Evolutionary conservation across 768 basidiomycete species (phyloP), one percentile per base, ranked within the genome.

Genomic region (Russula lepida): DNA sequence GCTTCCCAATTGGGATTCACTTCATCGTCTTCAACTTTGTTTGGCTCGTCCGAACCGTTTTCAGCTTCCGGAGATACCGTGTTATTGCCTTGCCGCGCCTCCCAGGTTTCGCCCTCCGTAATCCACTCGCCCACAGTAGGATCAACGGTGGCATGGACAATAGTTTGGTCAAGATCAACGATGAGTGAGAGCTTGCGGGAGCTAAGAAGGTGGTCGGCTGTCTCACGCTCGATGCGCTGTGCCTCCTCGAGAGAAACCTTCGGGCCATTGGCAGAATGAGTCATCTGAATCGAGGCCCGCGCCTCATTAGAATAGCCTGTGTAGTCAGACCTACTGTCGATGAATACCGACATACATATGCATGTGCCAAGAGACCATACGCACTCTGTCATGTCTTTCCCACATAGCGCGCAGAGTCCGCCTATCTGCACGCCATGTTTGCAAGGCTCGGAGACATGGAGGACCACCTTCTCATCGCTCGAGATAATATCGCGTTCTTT

Each of bases 111-210:
- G 23, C 90, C 90, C 66, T 93, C 92, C 2, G 80, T 71, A 68
- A 97, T 90, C 97, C 97, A 98, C 71, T 98, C 95, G 33, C 93
- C 95, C 1, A 98, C 92, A 0, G 97, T 98, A 5, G 97, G 95
- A 74, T 99, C 97, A 27, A 98, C 95, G 0, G 95, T 98, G 8
- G 97, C 95, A 69, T 99, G 97, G 4, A 99, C 92, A 71, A 98
- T 94, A 13, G 97, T 99, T 72, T 99, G 97, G 75, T 99, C 97
- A 35, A 99, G 82, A 77, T 99, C 97, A 68, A 99, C 95, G 66
- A 99, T 98, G 53, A 99, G 85, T 35, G 91, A 92, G 33, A 99
- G 84, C 71, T 86, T 92, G 56, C 85, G 81, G 5, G 81, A 76
- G 58, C 81, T 79, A 68, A 92, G 80, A 37, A 99, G 83, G 66